phyloP scores from a whole-genome alignment of 192 early-diverging fungal species.

The Martensiomyces pterosporus region DNA sequence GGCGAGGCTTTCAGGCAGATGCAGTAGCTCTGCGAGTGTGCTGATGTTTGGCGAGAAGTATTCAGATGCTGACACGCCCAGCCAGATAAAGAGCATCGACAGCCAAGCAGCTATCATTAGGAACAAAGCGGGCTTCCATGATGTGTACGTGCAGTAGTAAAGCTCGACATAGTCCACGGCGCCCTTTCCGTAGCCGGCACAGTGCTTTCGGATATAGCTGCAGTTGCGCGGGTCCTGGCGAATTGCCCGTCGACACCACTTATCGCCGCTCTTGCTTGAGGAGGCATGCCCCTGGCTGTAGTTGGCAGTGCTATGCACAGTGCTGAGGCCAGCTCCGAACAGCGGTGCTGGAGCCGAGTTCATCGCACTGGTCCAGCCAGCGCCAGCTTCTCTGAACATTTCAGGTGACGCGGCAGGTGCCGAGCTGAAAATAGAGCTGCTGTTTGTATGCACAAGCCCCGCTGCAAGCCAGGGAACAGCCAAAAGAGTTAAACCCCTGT shows the following conservation, averaged over 20 bases:
- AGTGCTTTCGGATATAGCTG: constrained; percentile 57
- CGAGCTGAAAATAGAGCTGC: too few relatives aligned
- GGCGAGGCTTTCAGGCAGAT: constrained; percentile 80
- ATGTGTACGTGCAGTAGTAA: constrained; percentile 44
- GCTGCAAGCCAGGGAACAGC: too few relatives aligned
- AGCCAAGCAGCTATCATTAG: constrained; percentile 62
- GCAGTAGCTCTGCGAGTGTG: constrained; percentile 67
- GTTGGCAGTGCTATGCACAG: too few relatives aligned
- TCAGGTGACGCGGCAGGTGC: too few relatives aligned
- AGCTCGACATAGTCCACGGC: constrained; percentile 46
- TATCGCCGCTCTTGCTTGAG: constrained; percentile 1
- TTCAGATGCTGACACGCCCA: constrained; percentile 75
- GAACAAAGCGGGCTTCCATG: constrained; percentile 21
- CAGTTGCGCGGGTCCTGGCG: constrained; percentile 56
- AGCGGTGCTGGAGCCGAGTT: constrained; percentile 1
- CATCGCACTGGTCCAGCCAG: too few relatives aligned
- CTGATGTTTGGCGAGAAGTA: constrained; percentile 87
- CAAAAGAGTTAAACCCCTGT: too few relatives aligned
- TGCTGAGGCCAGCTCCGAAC: too few relatives aligned
- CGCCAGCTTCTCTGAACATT: too few relatives aligned
- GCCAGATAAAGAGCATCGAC: constrained; percentile 67
- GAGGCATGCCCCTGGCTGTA: too few relatives aligned
- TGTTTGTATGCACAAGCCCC: too few relatives aligned
- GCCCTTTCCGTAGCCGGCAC: constrained; percentile 59
- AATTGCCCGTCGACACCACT: constrained; percentile 40